Evolutionary conservation across 352 stramenopile species (phyloP).

Genomic region (Phytophthora pistaciae): DNA sequence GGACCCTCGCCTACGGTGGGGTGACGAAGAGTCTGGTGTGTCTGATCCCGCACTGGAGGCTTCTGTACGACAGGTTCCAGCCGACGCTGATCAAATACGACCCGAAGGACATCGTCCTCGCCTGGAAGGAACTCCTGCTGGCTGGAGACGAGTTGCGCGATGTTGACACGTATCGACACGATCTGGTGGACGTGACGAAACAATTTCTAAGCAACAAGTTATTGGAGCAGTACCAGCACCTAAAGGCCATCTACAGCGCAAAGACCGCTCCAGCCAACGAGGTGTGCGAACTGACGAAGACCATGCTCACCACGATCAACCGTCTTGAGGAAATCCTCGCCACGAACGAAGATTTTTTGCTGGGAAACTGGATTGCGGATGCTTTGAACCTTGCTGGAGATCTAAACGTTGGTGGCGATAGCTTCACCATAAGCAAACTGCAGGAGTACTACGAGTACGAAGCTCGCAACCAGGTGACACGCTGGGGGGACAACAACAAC

Average conservation of each 20-base stretch:
- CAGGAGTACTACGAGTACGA: slow-evolving; percentile 82
- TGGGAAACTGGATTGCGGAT: slow-evolving; percentile 76
- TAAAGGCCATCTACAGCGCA: slow-evolving; percentile 53
- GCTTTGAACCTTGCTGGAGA: slow-evolving; percentile 54
- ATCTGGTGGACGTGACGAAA: slow-evolving; percentile 76
- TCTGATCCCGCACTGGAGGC: slow-evolving; percentile 69
- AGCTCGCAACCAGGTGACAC: slow-evolving; percentile 81
- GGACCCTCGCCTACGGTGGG: slow-evolving; percentile 64
- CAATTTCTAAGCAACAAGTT: slow-evolving; percentile 78
- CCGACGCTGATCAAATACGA: slow-evolving; percentile 78
- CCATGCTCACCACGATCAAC: slow-evolving; percentile 55
- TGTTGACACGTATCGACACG: slow-evolving; percentile 69
- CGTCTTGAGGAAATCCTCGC: slow-evolving; percentile 69
- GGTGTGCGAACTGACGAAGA: slow-evolving; percentile 46
- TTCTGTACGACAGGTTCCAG: slow-evolving; percentile 72
- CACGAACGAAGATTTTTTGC: slow-evolving; percentile 75
- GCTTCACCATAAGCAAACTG: slow-evolving; percentile 24
- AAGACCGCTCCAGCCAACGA: slow-evolving; percentile 32
- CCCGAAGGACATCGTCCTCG: slow-evolving; percentile 56
- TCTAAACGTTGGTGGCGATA: slow-evolving; percentile 18
- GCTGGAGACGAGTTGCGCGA: slow-evolving; percentile 45
- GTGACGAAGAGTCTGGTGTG: slow-evolving; percentile 81
- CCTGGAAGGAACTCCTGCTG: slow-evolving; percentile 62
- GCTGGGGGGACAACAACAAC: slow-evolving; percentile 80
- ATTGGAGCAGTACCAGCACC: slow-evolving; percentile 57